phyloP scores from a whole-genome alignment of 192 early-diverging fungal species.

The Podila horticola region DNA sequence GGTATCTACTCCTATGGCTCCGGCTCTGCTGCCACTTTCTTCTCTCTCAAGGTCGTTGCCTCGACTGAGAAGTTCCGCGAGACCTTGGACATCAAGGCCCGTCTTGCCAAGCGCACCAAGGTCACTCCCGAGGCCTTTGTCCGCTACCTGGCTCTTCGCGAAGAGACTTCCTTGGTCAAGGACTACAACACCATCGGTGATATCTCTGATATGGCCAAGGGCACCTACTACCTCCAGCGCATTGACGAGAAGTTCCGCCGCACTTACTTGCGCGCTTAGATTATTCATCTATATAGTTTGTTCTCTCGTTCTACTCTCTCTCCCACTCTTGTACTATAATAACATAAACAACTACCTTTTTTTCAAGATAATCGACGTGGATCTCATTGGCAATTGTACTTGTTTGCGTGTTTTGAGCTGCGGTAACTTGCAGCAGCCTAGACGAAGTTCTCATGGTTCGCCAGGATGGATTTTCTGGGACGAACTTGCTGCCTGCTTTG shows the following conservation, averaged over 20 bases:
- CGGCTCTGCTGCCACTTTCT: constrained; percentile 94
- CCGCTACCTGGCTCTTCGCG: constrained; percentile 85
- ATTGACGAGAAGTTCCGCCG: constrained; percentile 95
- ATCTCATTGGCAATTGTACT: no score
- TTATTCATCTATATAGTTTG: not conserved
- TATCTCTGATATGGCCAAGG: constrained; percentile 69
- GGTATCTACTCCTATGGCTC: constrained; percentile 96
- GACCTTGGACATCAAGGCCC: constrained; percentile 72
- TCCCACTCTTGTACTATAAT: not conserved
- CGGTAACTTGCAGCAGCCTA: no score
- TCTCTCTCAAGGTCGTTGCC: constrained; percentile 85
- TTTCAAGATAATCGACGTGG: no score
- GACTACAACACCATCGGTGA: constrained; percentile 82
- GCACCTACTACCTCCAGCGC: constrained; percentile 90
- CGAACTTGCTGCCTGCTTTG: no score
- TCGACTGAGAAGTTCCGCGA: constrained; percentile 70
- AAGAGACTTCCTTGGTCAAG: constrained; percentile 84
- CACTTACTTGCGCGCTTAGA: constrained; percentile 74
- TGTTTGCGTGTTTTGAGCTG: no score
- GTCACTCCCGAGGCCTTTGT: constrained; percentile 83
- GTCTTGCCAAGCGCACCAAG: constrained; percentile 80
- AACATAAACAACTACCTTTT: not conserved
- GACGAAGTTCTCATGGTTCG: no score
- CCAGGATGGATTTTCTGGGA: no score
- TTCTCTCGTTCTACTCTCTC: not conserved